These are phyloP conservation scores for Rhynchospora tenuis DNA, from an alignment of 176 grass and related monocot species.

Conservation along the genomic window DNA sequence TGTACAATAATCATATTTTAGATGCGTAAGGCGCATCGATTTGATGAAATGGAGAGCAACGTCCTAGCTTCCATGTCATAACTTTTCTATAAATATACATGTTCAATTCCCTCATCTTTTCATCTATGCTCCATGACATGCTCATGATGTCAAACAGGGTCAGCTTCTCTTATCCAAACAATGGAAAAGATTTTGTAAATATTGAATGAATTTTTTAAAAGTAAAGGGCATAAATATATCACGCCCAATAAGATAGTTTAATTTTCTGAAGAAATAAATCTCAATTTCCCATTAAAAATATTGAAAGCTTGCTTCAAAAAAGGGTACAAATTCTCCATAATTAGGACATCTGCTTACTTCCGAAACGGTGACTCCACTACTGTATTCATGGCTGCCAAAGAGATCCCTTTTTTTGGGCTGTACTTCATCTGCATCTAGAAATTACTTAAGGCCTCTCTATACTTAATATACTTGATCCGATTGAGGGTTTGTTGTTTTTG, in stretches of 20 bases:
- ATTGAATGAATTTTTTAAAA: no score
- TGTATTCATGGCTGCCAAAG: no score
- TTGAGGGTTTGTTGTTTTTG: background rate
- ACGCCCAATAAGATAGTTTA: background rate
- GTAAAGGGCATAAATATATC: no score
- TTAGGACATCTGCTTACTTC: no score
- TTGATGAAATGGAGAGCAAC: background rate
- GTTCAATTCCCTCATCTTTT: background rate
- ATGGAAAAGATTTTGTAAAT: background rate
- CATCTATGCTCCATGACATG: slow-evolving; percentile 9
- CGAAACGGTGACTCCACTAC: no score
- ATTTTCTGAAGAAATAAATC: background rate
- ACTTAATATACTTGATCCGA: background rate
- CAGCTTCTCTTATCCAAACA: background rate
- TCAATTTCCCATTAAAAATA: background rate
- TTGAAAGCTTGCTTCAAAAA: background rate
- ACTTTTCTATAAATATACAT: background rate
- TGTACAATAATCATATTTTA: background rate
- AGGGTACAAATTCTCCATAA: no score
- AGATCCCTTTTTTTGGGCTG: background rate
- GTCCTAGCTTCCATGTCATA: background rate
- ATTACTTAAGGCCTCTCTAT: background rate
- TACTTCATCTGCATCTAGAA: background rate
- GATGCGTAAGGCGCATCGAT: background rate
- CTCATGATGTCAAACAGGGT: slow-evolving; percentile 12